phyloP scores from a whole-genome alignment of 148 eudicot genomes.

The Silene uniflora region DNA sequence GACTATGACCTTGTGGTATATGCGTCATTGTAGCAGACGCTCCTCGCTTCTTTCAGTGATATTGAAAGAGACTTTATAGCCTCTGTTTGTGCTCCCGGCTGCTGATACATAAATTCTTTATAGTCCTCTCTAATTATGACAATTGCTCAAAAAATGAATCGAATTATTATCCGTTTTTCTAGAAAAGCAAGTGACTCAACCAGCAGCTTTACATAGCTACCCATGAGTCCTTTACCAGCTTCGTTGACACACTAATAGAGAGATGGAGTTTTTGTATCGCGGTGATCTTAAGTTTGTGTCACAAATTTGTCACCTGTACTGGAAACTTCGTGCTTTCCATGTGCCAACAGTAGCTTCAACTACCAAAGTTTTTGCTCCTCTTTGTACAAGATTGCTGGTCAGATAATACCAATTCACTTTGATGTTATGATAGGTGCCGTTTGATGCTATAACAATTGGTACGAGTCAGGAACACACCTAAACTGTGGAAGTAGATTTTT shows the following conservation, averaged over 20 bases:
- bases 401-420: neutral
- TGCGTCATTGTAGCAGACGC: neutral
- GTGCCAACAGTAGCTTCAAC: neutral
- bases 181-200: neutral
- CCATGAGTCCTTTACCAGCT: neutral
- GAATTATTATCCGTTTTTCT: neutral
- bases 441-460: neutral
- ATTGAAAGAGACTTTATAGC: neutral
- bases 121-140: neutral
- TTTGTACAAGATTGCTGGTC: neutral
- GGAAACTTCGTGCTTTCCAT: too few species aligned
- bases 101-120: neutral
- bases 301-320: neutral
- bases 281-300: neutral
- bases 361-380: neutral
- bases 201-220: neutral
- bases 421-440: neutral
- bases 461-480: neutral
- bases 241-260: neutral
- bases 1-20: neutral
- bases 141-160: neutral
- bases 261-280: neutral
- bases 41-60: neutral
- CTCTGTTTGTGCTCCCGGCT: neutral
- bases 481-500: neutral